Evolutionary conservation across 2,329 filamentous ascomycete species (phyloP).

Genomic region (Apiospora marii): DNA sequence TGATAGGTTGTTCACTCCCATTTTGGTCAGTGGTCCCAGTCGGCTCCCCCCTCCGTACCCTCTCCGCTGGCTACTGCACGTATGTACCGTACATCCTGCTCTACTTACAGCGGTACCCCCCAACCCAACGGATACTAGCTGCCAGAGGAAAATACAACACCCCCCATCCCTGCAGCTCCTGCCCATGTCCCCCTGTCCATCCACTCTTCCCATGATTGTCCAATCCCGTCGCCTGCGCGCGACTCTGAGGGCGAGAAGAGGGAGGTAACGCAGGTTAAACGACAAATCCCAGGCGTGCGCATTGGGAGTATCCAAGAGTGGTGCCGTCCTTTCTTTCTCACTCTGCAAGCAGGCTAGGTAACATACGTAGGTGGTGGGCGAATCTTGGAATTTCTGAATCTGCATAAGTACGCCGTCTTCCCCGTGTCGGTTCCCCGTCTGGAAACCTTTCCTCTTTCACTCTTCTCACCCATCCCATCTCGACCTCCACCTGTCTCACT

Average conservation of each 20-base stretch:
- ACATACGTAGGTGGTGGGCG: constrained; percentile 6
- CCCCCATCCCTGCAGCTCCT: neutral
- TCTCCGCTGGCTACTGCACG: neutral
- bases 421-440: neutral
- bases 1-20: constrained; percentile 16
- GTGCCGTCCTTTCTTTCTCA: constrained; percentile 1
- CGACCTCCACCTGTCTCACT: neutral
- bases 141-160: constrained; percentile 15
- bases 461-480: constrained; percentile 7
- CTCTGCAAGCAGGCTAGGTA: neutral
- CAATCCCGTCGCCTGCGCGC: constrained; percentile 11
- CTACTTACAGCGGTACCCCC: constrained; percentile 5
- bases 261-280: constrained; percentile 5
- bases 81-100: neutral
- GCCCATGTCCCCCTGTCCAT: constrained; percentile 1
- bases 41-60: neutral
- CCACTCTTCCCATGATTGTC: constrained; percentile 7
- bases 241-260: constrained; percentile 13
- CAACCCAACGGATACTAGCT: constrained; percentile 14
- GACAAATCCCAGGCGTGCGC: constrained; percentile 10
- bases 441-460: constrained; percentile 12
- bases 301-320: constrained; percentile 4
- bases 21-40: constrained; percentile 15
- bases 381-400: constrained; percentile 14
- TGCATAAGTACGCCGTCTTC: constrained; percentile 18